Base-by-base conservation (phyloP, 192 early-diverging fungal species). In the Gamsiella multidivaricata region DNA sequence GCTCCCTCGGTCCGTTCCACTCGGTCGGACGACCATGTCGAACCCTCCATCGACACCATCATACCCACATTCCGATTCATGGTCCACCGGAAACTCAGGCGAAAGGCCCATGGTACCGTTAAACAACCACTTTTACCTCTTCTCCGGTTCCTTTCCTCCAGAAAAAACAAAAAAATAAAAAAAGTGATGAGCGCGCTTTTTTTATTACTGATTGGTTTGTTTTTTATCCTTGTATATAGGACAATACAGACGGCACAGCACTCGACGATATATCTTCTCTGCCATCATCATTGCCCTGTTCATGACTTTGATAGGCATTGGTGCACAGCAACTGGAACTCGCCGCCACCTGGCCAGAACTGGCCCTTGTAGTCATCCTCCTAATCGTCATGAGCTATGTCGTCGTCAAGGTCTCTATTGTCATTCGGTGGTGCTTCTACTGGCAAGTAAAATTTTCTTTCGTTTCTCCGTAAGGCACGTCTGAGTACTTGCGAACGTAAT, bases 391-490 rank as follows among this genome's bases (percentile, higher is more conserved):
- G 74, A 55, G 68, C 29, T 78, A 78, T 39, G 17, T 78, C 32
- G 74, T 78, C 1, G 74, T 78, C 60, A 78, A 78, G 54, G 74
- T 78, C 53, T 78, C 65, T 28, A 78, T 78, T 18, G 34, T 82
- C 20, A 62, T 82, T 31, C 73, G 73, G 11, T 82, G 73, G 81
- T 82, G 81, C 29, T 82, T 82, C 42, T 82, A 82, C 39, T 82
- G 81, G 81, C 78, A 63, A 54, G 33, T 23, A 14, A 25, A 17
- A 18, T 6, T 43, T 47, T 20, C 17, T 31, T 43, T 50, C 42
- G 20, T 22, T 42, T 10, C 4, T 17, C 11, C 46, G 46, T 49
- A 22, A n/a, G n/a, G n/a, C n/a, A n/a, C n/a, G n/a, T n/a, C n/a
- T n/a, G n/a, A n/a, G n/a, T n/a, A n/a, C n/a, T n/a, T n/a, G n/a